These are phyloP conservation scores for Aristolochia californica DNA, from an alignment of 164 flowering plant species.

Conservation along the genomic window DNA sequence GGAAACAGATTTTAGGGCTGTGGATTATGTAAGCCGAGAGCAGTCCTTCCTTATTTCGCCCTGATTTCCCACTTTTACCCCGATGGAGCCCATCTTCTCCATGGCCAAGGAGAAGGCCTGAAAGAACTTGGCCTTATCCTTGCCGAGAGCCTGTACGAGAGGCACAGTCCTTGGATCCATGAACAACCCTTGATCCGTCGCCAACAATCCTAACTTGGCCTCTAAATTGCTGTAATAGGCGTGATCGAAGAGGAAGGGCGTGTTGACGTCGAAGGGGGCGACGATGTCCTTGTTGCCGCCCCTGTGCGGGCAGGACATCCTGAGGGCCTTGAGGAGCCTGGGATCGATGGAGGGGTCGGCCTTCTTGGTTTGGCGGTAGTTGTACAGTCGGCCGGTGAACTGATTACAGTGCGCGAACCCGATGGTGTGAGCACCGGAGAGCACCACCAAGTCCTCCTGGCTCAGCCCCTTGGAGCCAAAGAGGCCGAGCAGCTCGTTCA, in stretches of 20 bases:
- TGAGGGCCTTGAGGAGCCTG: slow-evolving; percentile 51
- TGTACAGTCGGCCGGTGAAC: slow-evolving; percentile 47
- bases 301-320: slow-evolving; percentile 54
- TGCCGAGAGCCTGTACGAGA: slow-evolving; percentile 45
- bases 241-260: slow-evolving; percentile 71
- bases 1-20: no score
- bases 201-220: slow-evolving; percentile 54
- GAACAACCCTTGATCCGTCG: slow-evolving; percentile 61
- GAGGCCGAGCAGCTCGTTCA: slow-evolving; percentile 53
- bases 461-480: slow-evolving; percentile 67
- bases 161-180: slow-evolving; percentile 58
- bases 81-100: slow-evolving; percentile 79
- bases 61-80: slow-evolving; percentile 59
- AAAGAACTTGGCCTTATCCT: slow-evolving; percentile 57
- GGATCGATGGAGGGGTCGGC: slow-evolving; percentile 69
- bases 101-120: slow-evolving; percentile 64
- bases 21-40: slow-evolving; percentile 12
- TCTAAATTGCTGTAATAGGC: slow-evolving; percentile 56
- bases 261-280: slow-evolving; percentile 68
- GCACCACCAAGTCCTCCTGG: slow-evolving; percentile 60
- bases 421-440: slow-evolving; percentile 89
- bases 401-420: slow-evolving; percentile 76
- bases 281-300: slow-evolving; percentile 58
- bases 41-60: slow-evolving; percentile 77
- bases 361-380: slow-evolving; percentile 34